A percentile compares a stretch with the other conserved stretches of the same genome.
These are phyloP conservation scores for Thalassiosira mediterranea DNA, from an alignment of 352 stramenopile genomes.

Conservation along the genomic window DNA sequence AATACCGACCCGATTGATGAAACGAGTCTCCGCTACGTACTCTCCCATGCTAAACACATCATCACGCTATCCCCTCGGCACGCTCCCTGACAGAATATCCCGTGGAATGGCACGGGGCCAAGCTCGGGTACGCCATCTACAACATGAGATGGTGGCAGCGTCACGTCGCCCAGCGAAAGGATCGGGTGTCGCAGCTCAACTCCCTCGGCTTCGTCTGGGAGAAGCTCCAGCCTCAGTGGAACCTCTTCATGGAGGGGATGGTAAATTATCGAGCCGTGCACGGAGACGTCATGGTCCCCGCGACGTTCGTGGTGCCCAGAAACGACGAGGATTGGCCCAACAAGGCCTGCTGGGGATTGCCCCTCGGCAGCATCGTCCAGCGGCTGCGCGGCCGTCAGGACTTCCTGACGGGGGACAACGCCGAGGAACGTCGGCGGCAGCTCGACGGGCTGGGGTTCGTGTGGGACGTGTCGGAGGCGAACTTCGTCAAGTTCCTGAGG, in stretches of 20 bases:
- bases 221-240: conserved; percentile 68
- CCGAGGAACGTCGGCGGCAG: conserved; percentile 48
- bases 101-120: conserved; percentile 61
- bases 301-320: conserved; percentile 68
- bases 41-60: no score
- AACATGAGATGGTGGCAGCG: conserved; percentile 80
- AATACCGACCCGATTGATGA: conserved; percentile 10
- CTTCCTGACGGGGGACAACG: conserved; percentile 57
- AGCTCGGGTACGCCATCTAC: conserved; percentile 68
- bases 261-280: conserved; percentile 58
- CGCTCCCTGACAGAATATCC: no score
- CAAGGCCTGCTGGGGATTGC: conserved; percentile 66
- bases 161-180: conserved; percentile 57
- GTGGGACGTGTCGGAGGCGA: conserved; percentile 68
- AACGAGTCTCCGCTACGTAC: no score
- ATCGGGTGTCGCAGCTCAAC: conserved; percentile 66
- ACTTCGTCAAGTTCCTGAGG: conserved; percentile 64
- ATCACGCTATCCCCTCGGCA: no score
- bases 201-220: conserved; percentile 73
- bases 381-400: conserved; percentile 67
- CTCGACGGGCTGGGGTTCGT: conserved; percentile 75
- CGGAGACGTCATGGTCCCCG: conserved; percentile 63
- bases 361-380: conserved; percentile 67
- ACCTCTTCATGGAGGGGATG: conserved; percentile 76
- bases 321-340: conserved; percentile 53